Conservation (phyloP, 192 early-diverging fungal species). For the Backusella tarrabulga region DNA sequence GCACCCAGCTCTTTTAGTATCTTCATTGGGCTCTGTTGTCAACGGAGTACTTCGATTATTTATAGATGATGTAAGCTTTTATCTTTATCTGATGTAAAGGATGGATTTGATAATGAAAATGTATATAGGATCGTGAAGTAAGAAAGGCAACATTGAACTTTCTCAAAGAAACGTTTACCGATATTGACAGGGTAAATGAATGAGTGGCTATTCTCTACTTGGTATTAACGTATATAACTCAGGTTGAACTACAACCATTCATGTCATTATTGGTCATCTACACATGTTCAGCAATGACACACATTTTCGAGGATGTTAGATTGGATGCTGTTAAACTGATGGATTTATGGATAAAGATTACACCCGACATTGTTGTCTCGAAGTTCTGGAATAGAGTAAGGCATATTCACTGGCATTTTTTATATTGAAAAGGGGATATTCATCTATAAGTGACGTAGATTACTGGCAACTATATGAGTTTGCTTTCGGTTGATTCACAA, state of each 20-base stretch:
- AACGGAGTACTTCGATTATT: constrained; percentile 48
- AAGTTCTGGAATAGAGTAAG: constrained; percentile 67
- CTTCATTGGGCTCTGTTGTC: constrained; percentile 44
- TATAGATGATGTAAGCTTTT: constrained; percentile 49
- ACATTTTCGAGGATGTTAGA: constrained; percentile 86
- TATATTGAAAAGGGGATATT: neutral
- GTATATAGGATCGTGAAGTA: constrained; percentile 38
- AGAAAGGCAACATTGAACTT: constrained; percentile 38
- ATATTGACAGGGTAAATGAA: constrained; percentile 33
- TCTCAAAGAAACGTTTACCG: constrained; percentile 29
- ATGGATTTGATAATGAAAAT: neutral
- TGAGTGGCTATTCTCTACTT: too few relatives aligned
- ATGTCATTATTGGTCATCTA: constrained; percentile 74
- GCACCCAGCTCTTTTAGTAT: constrained; percentile 43
- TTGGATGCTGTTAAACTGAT: constrained; percentile 77
- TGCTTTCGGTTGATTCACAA: constrained; percentile 57
- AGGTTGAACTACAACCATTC: constrained; percentile 71
- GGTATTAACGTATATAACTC: neutral
- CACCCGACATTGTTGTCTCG: constrained; percentile 59
- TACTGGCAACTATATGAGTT: constrained; percentile 60
- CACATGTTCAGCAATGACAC: constrained; percentile 85
- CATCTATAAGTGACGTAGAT: constrained; percentile 38
- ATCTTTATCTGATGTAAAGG: neutral
- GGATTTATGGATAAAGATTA: constrained; percentile 65
- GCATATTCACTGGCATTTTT: neutral